A percentile compares a stretch with the other conserved stretches of the same genome.
Evolutionary conservation across 2,329 filamentous ascomycete species (phyloP).

Genomic region (Aciculosporium take): DNA sequence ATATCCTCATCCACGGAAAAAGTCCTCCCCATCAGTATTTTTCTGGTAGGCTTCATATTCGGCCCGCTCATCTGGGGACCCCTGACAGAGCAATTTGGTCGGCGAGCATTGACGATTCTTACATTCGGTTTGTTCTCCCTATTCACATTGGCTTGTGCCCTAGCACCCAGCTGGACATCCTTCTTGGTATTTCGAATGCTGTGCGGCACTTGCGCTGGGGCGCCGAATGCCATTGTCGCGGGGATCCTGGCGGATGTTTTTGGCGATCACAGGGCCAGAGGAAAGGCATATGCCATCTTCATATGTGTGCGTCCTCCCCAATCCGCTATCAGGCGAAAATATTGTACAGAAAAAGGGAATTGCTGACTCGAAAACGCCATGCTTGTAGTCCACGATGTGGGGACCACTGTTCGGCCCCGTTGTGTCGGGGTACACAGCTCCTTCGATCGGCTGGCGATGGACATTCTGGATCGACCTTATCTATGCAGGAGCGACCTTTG

Average conservation of each 20-base stretch:
- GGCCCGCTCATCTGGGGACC: constrained; percentile 50
- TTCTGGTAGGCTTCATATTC: constrained; percentile 49
- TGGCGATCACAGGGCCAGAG: constrained; percentile 32
- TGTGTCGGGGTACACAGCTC: constrained; percentile 46
- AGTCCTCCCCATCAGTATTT: constrained; percentile 47
- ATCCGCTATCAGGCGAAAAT: too few species aligned
- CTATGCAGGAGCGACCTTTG: constrained; percentile 46
- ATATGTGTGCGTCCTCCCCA: constrained; percentile 34
- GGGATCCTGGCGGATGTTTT: constrained; percentile 53
- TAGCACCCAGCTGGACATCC: constrained; percentile 34
- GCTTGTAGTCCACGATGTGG: constrained; percentile 39
- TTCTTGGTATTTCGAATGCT: constrained; percentile 41
- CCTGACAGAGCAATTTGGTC: constrained; percentile 47
- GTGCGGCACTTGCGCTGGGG: constrained; percentile 34
- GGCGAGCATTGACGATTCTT: constrained; percentile 27
- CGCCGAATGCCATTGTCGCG: constrained; percentile 43
- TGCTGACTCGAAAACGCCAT: neutral
- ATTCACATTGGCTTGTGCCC: constrained; percentile 38
- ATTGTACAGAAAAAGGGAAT: too few species aligned
- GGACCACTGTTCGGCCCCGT: constrained; percentile 53
- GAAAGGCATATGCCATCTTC: constrained; percentile 47
- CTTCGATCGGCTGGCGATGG: constrained; percentile 53
- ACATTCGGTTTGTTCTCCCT: constrained; percentile 31
- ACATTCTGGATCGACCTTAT: constrained; percentile 58
- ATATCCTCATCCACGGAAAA: constrained; percentile 31